Conservation (phyloP, 2,329 filamentous ascomycete species). For the Botrytis aclada region DNA sequence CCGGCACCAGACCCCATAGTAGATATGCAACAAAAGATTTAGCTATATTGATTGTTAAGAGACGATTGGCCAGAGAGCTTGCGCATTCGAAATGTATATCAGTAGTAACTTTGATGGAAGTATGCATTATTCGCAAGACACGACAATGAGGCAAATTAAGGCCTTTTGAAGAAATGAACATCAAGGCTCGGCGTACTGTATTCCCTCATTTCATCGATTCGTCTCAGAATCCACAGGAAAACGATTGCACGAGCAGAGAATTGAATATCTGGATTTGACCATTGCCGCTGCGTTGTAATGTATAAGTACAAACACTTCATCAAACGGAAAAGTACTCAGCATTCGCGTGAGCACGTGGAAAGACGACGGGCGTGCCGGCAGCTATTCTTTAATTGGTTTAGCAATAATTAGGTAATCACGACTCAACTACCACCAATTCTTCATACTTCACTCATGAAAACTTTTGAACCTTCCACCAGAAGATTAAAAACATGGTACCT, state of each 20-base stretch:
- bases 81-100: not conserved
- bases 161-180: not conserved
- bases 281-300: not conserved
- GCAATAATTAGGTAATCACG: not conserved
- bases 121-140: not conserved
- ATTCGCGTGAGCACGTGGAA: not conserved
- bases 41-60: not conserved
- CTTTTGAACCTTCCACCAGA: not conserved
- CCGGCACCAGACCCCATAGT: not conserved
- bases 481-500: not conserved
- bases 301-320: not conserved
- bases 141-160: not conserved
- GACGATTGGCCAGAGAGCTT: not conserved
- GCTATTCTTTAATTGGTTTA: not conserved
- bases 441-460: not conserved
- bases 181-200: not conserved
- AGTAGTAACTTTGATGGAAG: not conserved
- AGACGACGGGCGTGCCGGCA: not conserved
- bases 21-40: not conserved
- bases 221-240: not conserved
- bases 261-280: not conserved
- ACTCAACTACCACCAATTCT: not conserved
- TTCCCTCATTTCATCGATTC: not conserved
- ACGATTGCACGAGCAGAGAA: not conserved
- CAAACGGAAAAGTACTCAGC: not conserved